These are phyloP conservation scores for Aphanoascus verrucosus DNA, from an alignment of 2,329 filamentous ascomycete genomes.

Conservation along the genomic window DNA sequence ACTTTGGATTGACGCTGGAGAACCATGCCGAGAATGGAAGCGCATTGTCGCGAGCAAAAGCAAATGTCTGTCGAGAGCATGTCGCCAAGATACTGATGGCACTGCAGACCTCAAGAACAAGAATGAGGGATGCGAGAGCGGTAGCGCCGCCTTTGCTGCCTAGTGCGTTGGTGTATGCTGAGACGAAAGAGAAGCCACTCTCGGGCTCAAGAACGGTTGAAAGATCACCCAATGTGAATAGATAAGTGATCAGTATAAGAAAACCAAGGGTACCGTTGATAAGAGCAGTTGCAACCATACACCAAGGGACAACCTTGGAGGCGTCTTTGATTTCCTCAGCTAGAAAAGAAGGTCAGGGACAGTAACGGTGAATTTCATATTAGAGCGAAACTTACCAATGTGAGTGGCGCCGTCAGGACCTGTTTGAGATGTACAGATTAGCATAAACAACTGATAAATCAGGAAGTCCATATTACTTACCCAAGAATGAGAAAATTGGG, in stretches of 20 bases:
- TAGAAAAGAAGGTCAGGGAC: constrained; percentile 6
- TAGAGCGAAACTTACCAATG: constrained; percentile 21
- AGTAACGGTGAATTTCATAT: not conserved
- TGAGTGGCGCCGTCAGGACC: constrained; percentile 29
- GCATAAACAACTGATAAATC: not conserved
- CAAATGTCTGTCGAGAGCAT: constrained; percentile 26
- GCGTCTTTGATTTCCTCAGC: constrained; percentile 34
- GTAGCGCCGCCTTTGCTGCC: constrained; percentile 21
- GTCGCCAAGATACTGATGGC: constrained; percentile 29
- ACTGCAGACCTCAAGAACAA: constrained; percentile 24
- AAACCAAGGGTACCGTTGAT: constrained; percentile 31
- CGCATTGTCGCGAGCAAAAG: constrained; percentile 44
- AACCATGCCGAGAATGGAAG: constrained; percentile 42
- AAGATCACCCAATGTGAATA: constrained; percentile 31
- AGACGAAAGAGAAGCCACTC: constrained; percentile 30
- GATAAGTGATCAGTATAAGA: constrained; percentile 29
- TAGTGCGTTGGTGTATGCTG: constrained; percentile 26
- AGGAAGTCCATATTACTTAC: constrained; percentile 15
- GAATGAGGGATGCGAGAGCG: constrained; percentile 22
- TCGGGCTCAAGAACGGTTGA: constrained; percentile 18
- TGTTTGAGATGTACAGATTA: not conserved
- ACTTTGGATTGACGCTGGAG: constrained; percentile 17
- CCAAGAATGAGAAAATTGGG: constrained; percentile 30
- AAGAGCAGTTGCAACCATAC: constrained; percentile 28
- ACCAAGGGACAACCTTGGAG: constrained; percentile 26